Evolutionary conservation across 495 filamentous ascomycete species (phyloP).

Genomic region (Hyaloscypha hepaticicola): DNA sequence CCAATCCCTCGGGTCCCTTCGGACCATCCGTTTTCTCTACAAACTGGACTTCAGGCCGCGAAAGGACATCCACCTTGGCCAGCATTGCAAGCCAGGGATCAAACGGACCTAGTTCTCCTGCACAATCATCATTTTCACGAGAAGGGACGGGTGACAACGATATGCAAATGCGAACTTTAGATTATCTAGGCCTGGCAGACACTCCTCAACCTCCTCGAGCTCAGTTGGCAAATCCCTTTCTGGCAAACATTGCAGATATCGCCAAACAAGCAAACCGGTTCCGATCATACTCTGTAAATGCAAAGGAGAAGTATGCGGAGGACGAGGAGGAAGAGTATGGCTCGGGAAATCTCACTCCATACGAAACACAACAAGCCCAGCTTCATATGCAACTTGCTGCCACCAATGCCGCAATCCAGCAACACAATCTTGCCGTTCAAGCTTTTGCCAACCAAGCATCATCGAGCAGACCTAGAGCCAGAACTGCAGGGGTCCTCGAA

Average conservation of each 20-base stretch:
- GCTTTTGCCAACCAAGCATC: conserved; percentile 83
- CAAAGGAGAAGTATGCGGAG: conserved; percentile 94
- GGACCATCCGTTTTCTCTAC: conserved; percentile 87
- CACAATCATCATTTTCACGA: conserved; percentile 83
- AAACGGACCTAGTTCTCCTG: conserved; percentile 85
- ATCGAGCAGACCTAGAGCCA: conserved; percentile 76
- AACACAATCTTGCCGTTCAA: conserved; percentile 91
- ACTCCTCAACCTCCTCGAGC: conserved; percentile 82
- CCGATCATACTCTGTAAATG: conserved; percentile 96
- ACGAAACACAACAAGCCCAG: conserved; percentile 67
- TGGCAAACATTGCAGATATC: conserved; percentile 74
- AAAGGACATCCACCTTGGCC: conserved; percentile 78
- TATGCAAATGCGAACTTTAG: conserved; percentile 83
- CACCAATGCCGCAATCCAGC: conserved; percentile 87
- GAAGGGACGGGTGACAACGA: conserved; percentile 86
- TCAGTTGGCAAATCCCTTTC: conserved; percentile 67
- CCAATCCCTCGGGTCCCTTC: conserved; percentile 64
- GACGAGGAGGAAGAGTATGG: conserved; percentile 89
- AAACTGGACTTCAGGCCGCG: conserved; percentile 73
- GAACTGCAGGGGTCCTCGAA: conserved; percentile 86
- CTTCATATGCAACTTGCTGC: conserved; percentile 63
- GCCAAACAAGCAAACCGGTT: conserved; percentile 82
- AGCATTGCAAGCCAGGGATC: conserved; percentile 72
- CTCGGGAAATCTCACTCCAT: conserved; percentile 68
- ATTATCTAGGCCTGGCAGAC: conserved; percentile 93